Conservation (phyloP, 192 early-diverging fungal species). For the Paraglomus occultum region DNA sequence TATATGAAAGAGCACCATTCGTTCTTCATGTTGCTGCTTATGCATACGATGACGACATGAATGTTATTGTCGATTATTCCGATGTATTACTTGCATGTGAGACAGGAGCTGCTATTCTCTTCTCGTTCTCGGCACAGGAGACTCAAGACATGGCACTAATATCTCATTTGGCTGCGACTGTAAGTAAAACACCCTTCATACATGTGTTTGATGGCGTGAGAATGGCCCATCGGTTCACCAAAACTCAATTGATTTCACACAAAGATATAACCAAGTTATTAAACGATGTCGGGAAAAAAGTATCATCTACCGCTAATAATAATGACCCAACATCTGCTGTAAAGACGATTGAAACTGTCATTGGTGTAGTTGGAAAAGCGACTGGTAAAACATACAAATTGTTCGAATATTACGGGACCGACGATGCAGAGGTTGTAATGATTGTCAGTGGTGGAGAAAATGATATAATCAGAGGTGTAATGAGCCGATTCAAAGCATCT, state of each 20-base stretch:
- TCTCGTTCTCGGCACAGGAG: constrained; percentile 79
- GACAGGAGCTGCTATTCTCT: constrained; percentile 75
- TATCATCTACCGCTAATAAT: constrained; percentile 20
- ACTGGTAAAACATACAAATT: constrained; percentile 65
- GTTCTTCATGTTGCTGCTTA: constrained; percentile 85
- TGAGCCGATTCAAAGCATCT: constrained; percentile 34
- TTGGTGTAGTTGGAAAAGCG: constrained; percentile 35
- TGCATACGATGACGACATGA: constrained; percentile 58
- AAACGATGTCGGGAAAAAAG: constrained; percentile 25
- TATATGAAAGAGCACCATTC: constrained; percentile 53
- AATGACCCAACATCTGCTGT: constrained; percentile 32
- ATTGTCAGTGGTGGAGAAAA: constrained; percentile 71
- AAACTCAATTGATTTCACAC: constrained; percentile 55
- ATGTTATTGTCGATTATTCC: constrained; percentile 57
- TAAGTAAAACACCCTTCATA: constrained; percentile 65
- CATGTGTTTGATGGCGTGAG: constrained; percentile 78
- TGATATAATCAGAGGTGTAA: constrained; percentile 48
- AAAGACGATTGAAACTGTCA: constrained; percentile 19
- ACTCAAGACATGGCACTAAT: constrained; percentile 85
- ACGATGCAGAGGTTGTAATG: constrained; percentile 72
- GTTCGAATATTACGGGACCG: constrained; percentile 81
- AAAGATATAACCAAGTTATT: constrained; percentile 47
- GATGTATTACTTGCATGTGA: constrained; percentile 74
- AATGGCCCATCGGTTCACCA: constrained; percentile 50
- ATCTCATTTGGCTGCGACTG: constrained; percentile 73